A percentile compares a stretch with the other conserved stretches of the same genome.
phyloP scores from a whole-genome alignment of 78 protist genomes.

The Cyanophora paradoxa region DNA sequence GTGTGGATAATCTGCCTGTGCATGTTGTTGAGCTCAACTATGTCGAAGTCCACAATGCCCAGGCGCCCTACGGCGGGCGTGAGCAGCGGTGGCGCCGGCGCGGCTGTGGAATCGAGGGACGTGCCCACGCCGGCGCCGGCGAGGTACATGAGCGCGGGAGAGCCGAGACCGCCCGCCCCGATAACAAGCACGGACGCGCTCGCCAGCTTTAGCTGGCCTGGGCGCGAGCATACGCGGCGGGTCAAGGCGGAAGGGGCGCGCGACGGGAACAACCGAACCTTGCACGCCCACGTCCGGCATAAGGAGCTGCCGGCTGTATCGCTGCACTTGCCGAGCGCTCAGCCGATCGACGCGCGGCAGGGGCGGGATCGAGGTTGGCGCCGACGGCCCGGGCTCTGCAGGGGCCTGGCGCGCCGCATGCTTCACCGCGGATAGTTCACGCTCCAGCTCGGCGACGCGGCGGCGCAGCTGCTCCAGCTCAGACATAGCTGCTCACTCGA shows the following conservation, averaged over 20 bases:
- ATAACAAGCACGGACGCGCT: conserved; percentile 48
- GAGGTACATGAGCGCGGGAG: conserved; percentile 64
- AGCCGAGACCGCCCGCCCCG: conserved; percentile 85
- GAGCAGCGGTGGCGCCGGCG: too few relatives aligned
- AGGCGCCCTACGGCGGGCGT: conserved; percentile 39
- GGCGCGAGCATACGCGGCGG: neutral
- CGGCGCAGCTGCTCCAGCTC: too few relatives aligned
- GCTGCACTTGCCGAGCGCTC: too few relatives aligned
- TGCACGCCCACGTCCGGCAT: conserved; percentile 55
- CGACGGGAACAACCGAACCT: neutral
- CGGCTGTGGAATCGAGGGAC: neutral
- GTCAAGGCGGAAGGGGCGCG: neutral
- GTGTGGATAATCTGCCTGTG: conserved; percentile 67
- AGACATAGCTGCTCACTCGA: too few relatives aligned
- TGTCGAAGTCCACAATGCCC: conserved; percentile 67
- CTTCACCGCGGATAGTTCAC: too few relatives aligned
- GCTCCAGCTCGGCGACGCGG: too few relatives aligned
- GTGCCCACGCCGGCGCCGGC: conserved; percentile 75
- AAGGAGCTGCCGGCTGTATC: conserved; percentile 65
- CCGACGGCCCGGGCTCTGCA: too few relatives aligned
- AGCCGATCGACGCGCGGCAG: too few relatives aligned
- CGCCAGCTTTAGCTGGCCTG: conserved; percentile 38
- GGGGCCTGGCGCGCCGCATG: too few relatives aligned
- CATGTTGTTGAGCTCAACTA: conserved; percentile 61
- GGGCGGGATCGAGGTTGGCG: too few relatives aligned